Percentiles rank a stretch among this genome's conserved stretches.
Evolutionary conservation across 2,329 filamentous ascomycete species (phyloP).

Genomic region (Zymoseptoria pseudotritici): DNA sequence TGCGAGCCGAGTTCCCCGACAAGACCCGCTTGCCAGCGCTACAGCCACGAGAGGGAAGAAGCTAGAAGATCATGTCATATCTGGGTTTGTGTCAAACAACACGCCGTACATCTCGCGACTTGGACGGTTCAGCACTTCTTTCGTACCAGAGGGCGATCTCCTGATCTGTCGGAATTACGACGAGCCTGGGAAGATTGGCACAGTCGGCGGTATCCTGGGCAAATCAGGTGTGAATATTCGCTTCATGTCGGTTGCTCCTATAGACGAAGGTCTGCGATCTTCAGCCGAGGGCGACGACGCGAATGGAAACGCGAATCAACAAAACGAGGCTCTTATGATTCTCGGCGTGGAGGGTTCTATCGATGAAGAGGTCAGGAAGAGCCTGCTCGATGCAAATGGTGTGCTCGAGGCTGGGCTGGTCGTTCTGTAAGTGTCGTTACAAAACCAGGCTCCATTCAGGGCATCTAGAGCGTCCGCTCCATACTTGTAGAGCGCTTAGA

Average conservation of each 20-base stretch:
- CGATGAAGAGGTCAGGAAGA: constrained; percentile 46
- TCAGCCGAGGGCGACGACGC: constrained; percentile 20
- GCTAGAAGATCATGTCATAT: constrained; percentile 47
- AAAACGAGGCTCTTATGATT: constrained; percentile 74
- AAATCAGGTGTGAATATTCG: constrained; percentile 67
- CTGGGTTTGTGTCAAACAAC: constrained; percentile 60
- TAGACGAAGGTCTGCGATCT: constrained; percentile 34
- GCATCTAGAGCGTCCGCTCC: neutral
- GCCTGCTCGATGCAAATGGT: constrained; percentile 43
- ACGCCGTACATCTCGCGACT: constrained; percentile 63
- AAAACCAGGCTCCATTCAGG: neutral
- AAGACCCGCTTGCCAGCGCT: constrained; percentile 1
- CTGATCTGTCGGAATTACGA: constrained; percentile 79
- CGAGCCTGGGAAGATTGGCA: constrained; percentile 72
- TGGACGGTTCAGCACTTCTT: constrained; percentile 65
- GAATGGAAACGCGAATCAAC: constrained; percentile 26
- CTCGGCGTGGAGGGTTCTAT: constrained; percentile 63
- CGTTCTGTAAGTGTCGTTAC: constrained; percentile 27
- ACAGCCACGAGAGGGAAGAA: constrained; percentile 14
- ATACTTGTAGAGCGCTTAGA: neutral
- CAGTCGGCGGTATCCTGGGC: constrained; percentile 64
- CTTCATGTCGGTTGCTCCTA: constrained; percentile 66
- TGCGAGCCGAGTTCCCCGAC: constrained; percentile 13
- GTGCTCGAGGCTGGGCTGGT: constrained; percentile 49
- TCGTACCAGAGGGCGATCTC: constrained; percentile 64